phyloP scores from a whole-genome alignment of 139 green algal species.

The Deuterostichococcus epilithicus region DNA sequence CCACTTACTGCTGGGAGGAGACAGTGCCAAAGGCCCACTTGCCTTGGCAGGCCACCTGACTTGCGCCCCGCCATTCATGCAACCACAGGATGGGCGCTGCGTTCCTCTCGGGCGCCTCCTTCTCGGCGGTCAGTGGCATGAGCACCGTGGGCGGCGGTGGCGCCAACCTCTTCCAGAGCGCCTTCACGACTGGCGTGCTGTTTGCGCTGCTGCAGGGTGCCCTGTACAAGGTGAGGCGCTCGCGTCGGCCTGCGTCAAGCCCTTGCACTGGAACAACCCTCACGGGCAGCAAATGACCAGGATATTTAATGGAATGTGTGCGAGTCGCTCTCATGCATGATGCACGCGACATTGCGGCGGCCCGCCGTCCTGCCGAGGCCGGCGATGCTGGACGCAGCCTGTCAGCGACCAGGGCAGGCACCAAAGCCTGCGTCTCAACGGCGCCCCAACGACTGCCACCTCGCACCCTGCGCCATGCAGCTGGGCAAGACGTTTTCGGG shows the following conservation, averaged over 20 bases:
- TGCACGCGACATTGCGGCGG: too few species aligned
- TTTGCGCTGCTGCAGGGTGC: conserved; percentile 80
- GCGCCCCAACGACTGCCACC: too few species aligned
- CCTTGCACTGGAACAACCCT: not conserved
- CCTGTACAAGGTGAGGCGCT: conserved; percentile 12
- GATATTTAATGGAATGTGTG: too few species aligned
- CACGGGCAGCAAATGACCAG: too few species aligned
- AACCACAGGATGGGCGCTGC: conserved; percentile 70
- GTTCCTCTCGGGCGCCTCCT: conserved; percentile 74
- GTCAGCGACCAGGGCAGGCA: too few species aligned
- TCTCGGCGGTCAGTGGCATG: conserved; percentile 69
- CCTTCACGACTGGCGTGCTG: conserved; percentile 52
- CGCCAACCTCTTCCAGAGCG: conserved; percentile 35
- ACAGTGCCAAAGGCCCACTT: too few species aligned
- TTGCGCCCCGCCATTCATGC: too few species aligned
- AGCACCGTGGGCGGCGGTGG: not conserved
- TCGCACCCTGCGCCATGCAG: conserved; percentile 44
- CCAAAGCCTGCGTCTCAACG: too few species aligned
- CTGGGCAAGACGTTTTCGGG: conserved; percentile 59
- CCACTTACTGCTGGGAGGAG: too few species aligned
- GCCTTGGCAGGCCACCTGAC: not conserved
- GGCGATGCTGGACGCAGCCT: too few species aligned
- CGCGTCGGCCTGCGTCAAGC: not conserved
- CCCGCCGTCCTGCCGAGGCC: too few species aligned
- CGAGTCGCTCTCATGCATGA: too few species aligned